Conservation (phyloP, 176 grass and related monocot species). For the Cymbopogon citratus region DNA sequence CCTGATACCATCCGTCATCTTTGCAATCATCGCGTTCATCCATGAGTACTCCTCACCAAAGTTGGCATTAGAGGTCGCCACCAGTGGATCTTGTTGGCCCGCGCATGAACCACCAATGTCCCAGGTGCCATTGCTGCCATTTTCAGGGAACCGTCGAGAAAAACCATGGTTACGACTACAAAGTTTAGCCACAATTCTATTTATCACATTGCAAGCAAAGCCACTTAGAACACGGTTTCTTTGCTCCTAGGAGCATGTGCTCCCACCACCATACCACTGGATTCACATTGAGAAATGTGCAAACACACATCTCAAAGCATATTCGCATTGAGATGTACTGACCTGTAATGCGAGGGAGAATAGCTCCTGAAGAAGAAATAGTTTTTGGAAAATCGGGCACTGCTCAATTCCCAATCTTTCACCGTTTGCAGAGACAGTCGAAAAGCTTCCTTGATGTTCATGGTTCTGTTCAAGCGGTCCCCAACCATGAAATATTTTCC, state of each 20-base stretch:
- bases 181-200: not conserved
- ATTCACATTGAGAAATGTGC: too few species aligned
- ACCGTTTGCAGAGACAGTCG: constrained; percentile 14
- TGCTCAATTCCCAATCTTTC: constrained; percentile 15
- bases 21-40: constrained; percentile 32
- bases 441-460: constrained; percentile 34
- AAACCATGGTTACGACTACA: not conserved
- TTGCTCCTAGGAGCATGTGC: too few species aligned
- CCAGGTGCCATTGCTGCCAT: constrained; percentile 40
- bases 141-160: too few species aligned
- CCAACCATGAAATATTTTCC: constrained; percentile 48
- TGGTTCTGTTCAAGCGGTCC: constrained; percentile 14
- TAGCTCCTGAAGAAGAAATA: constrained; percentile 40
- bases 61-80: not conserved
- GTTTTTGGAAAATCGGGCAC: not conserved
- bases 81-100: not conserved
- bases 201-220: not conserved
- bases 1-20: not conserved
- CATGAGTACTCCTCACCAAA: constrained; percentile 19
- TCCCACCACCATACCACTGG: too few species aligned
- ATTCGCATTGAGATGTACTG: too few species aligned
- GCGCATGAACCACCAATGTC: constrained; percentile 26
- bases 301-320: too few species aligned
- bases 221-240: too few species aligned
- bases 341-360: constrained; percentile 38